Base-by-base conservation (phyloP, 495 filamentous ascomycete species). In the Neurospora africana region DNA sequence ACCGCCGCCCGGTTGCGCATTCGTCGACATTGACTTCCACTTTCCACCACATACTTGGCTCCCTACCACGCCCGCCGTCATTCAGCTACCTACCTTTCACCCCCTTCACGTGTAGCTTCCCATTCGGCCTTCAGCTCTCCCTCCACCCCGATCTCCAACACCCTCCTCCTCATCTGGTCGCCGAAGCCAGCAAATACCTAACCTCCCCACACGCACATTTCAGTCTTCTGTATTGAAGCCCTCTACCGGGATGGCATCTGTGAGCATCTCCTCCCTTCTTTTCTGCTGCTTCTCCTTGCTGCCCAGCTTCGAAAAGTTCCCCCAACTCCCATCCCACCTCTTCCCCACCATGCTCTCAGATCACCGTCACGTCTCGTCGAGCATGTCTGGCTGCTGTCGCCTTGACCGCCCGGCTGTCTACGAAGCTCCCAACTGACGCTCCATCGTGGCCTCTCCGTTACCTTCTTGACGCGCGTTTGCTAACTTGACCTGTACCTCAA, bases 191-290 rank as follows among this genome's bases (percentile, higher is more conserved):
- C 71, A 72, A 40, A 43, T 61, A 47, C 53, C 36, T 27, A 39
- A 37, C 43, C 71, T 37, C 68, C 21, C 68, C 17, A 11, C 11
- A 72, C 11, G 27, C 33, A 67, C 33, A 30, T 58, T 23, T 33
- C 70, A 65, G 35, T 47, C 43, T 37, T 35, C 39, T 68, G 17
- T 68, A 15, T 33, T 68, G 35, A 69, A 37, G 58, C 72, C 19
- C 44, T 47, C 69, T 72, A 68, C 71, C 75, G 74, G 77, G 70
- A 81, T 81, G 79, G 78, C 79, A 73, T 76, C 79, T 76, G 79
- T 81, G 58, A 78, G 79, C 70, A 58, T 53, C n/a, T 38, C 61
- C 68, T 61, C 40, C 35, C 65, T 21, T 17, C 6, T 27, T 68
- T 27, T 37, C 36, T 30, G 70, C 36, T 38, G 35, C 21, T 53